These are phyloP conservation scores for Ceratocystis diversiconidia DNA, from an alignment of 2,329 filamentous ascomycete species.

Conservation along the genomic window DNA sequence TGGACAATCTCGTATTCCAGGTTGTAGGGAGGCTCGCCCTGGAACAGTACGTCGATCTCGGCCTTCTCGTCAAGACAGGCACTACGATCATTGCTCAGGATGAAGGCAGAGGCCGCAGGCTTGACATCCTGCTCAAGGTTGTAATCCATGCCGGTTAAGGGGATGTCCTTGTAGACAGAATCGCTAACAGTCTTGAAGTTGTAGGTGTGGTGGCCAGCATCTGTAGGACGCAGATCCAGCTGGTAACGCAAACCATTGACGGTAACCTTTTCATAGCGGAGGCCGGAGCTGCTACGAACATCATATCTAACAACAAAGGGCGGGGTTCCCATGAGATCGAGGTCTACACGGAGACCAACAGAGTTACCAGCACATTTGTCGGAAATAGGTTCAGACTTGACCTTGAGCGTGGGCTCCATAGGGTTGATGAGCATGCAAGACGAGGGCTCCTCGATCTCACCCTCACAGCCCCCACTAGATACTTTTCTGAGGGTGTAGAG, in stretches of 20 bases:
- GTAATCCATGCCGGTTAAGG: constrained; percentile 46
- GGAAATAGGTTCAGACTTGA: constrained; percentile 67
- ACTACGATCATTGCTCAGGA: constrained; percentile 43
- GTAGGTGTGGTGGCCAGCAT: constrained; percentile 78
- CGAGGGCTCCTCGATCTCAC: constrained; percentile 82
- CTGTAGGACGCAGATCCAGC: constrained; percentile 65
- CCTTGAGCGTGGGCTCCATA: constrained; percentile 62
- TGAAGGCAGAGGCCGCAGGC: constrained; percentile 70
- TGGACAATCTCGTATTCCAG: constrained; percentile 89
- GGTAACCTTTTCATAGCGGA: constrained; percentile 39
- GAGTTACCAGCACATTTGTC: constrained; percentile 93
- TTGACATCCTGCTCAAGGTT: constrained; percentile 80
- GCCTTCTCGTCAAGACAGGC: constrained; percentile 75
- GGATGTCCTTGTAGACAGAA: constrained; percentile 57
- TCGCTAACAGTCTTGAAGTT: constrained; percentile 71
- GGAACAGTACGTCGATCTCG: constrained; percentile 57
- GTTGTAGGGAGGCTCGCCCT: constrained; percentile 74
- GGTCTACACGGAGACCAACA: constrained; percentile 73
- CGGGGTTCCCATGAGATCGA: constrained; percentile 83
- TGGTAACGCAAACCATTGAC: constrained; percentile 67
- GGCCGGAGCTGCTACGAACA: constrained; percentile 47
- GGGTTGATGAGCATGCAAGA: constrained; percentile 90
- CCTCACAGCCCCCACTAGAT: constrained; percentile 65
- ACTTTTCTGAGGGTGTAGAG: constrained; percentile 76
- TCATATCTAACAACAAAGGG: constrained; percentile 77